Percentiles rank a stretch among this genome's conserved stretches.
phyloP scores from a whole-genome alignment of 2,329 filamentous ascomycete genomes.

The Venturia carpophila region DNA sequence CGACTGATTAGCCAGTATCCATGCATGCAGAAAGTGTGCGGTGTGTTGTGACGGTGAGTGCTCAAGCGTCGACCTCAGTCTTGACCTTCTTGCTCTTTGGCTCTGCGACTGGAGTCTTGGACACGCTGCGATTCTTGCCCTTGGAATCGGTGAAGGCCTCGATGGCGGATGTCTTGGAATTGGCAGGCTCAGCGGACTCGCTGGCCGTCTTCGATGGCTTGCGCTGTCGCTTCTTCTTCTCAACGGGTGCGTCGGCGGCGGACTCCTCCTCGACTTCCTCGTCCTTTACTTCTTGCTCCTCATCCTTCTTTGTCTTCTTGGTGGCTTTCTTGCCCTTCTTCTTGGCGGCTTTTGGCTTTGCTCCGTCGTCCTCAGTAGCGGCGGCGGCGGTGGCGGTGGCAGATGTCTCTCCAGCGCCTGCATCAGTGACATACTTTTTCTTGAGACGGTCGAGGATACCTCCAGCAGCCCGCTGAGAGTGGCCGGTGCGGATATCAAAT shows the following conservation, averaged over 20 bases:
- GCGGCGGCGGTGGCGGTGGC: background rate
- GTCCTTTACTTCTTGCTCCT: background rate
- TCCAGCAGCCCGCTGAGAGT: background rate
- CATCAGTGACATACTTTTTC: conserved; percentile 12
- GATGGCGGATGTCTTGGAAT: background rate
- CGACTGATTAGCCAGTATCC: background rate
- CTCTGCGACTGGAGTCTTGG: conserved; percentile 2
- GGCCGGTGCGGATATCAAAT: background rate
- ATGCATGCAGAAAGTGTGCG: background rate
- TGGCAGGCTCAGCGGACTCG: background rate
- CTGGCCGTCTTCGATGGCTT: conserved; percentile 4
- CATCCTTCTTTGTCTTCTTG: background rate
- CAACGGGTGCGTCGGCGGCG: background rate
- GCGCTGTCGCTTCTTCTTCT: background rate
- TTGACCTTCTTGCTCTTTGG: conserved; percentile 6
- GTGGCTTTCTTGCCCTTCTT: background rate
- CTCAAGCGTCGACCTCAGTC: background rate
- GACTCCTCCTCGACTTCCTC: background rate
- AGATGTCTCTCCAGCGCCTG: background rate
- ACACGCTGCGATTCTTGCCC: background rate
- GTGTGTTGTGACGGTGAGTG: background rate
- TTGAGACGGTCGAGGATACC: conserved; percentile 7
- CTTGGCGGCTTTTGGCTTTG: background rate
- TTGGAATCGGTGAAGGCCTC: background rate
- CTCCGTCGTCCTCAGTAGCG: background rate